phyloP scores from a whole-genome alignment of 1,139 yeast genomes.

The Citeromyces hawaiiensis region DNA sequence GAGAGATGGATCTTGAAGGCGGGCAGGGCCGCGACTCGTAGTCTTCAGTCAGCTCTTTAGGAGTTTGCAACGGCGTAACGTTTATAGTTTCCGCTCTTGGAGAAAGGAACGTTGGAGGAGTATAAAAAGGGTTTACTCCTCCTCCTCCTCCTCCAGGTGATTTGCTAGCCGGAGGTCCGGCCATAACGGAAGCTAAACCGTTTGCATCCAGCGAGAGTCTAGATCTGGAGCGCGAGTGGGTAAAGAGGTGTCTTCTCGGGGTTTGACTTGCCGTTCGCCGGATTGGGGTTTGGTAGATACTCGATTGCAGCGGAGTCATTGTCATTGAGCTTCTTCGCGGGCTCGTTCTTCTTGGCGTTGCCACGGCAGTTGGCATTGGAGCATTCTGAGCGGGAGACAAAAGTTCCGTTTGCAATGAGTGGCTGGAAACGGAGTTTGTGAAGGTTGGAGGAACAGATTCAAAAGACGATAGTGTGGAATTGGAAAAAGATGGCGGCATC shows the following conservation, averaged over 20 bases:
- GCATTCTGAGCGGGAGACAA: slow-evolving; percentile 3
- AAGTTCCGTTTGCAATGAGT: slow-evolving; percentile 16
- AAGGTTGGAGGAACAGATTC: slow-evolving; percentile 26
- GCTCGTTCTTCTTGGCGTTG: slow-evolving; percentile 6
- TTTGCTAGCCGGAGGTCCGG: slow-evolving; percentile 4
- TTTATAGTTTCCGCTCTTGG: slow-evolving; percentile 18
- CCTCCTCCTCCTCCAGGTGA: slow-evolving; percentile 10
- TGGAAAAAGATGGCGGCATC: slow-evolving; percentile 20
- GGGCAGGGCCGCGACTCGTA: neutral
- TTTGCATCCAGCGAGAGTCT: slow-evolving; percentile 23
- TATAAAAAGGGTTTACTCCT: slow-evolving; percentile 30
- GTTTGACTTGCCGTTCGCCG: slow-evolving; percentile 11
- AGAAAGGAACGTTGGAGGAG: slow-evolving; percentile 26
- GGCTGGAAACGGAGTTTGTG: slow-evolving; percentile 22
- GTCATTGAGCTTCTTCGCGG: slow-evolving; percentile 5
- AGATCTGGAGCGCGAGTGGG: slow-evolving; percentile 29
- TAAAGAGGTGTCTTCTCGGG: slow-evolving; percentile 16
- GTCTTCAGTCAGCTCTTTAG: neutral
- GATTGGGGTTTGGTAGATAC: slow-evolving; percentile 13
- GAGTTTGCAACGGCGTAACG: slow-evolving; percentile 2
- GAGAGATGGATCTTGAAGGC: neutral
- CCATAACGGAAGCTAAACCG: slow-evolving; percentile 13
- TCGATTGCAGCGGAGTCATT: slow-evolving; percentile 13
- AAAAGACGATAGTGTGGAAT: slow-evolving; percentile 27
- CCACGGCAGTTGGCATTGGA: slow-evolving; percentile 11